Base-by-base conservation (phyloP, 2,329 filamentous ascomycete species). In the Alternaria dauci region DNA sequence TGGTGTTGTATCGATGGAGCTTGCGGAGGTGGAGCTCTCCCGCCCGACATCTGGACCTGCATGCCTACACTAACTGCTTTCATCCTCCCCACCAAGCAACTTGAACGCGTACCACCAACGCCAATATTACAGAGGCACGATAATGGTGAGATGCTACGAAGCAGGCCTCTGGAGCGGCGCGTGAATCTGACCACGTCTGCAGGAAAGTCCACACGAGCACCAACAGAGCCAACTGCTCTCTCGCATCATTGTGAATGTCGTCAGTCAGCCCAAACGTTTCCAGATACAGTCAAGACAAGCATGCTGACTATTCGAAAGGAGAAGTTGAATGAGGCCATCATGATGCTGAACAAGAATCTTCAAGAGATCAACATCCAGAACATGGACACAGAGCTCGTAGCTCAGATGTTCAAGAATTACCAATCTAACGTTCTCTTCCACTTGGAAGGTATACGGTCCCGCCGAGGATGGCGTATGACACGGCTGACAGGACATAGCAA, bases 341-440 rank as follows among this genome's bases (percentile, higher is more conserved):
- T 95, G 81, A 89, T 94, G 52, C 87, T 98, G 86, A 99, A 98
- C 81, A 96, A 93, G 79, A 91, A 88, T 51, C 88, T 99, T 1
- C 70, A 97, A 91, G 94, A 98, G 69, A 97, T 98, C 85, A 98
- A 98, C 75, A 90, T 97, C 57, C 92, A 97, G 74, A 99, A 98
- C 79, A 97, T 98, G 93, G 96, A 99, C 76, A 93, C 97, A 36
- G 95, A 98, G 81, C 86, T 98, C 3, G 95, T 98, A 5, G 94
- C 94, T 1, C 94, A 98, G 77, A 99, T 99, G 95, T 99, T 98
- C 85, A 97, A 98, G 83, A 99, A 98, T 81, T 99, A 99, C 78
- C 94, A 97, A 79, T 97, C 93, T 11, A 99, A 98, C 72, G 94
- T 98, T 14, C 83, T 98, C 6, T 98, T 99, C 78, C 95, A 99